These are phyloP conservation scores for Gyrodon lividus DNA, from an alignment of 768 basidiomycete genomes.

Conservation along the genomic window DNA sequence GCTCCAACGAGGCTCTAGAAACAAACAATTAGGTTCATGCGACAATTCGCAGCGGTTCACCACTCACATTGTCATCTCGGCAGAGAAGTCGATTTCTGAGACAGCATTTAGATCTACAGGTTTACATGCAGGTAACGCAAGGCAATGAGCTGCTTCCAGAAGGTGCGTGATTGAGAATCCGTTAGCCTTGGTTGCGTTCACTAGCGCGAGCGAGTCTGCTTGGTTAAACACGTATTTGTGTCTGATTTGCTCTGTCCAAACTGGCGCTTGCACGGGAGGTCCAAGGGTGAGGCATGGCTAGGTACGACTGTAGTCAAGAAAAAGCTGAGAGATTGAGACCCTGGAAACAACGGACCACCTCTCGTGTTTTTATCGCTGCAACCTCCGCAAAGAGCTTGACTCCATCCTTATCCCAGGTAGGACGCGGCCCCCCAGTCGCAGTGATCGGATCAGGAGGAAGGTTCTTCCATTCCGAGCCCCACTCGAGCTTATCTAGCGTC, in stretches of 20 bases:
- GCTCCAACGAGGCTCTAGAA: slow-evolving; percentile 16
- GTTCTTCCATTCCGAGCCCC: slow-evolving; percentile 24
- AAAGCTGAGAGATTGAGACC: not conserved
- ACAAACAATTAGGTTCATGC: too few relatives aligned
- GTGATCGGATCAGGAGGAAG: slow-evolving; percentile 25
- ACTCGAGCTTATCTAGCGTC: slow-evolving; percentile 8
- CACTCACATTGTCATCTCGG: slow-evolving; percentile 12
- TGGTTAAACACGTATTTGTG: slow-evolving; percentile 9
- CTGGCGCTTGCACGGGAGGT: slow-evolving; percentile 4
- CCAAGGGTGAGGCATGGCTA: slow-evolving; percentile 9
- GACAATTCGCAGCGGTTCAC: not conserved
- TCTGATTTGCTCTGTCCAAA: slow-evolving; percentile 4
- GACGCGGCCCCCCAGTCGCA: slow-evolving; percentile 22
- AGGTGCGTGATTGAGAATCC: slow-evolving; percentile 15
- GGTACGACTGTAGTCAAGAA: too few relatives aligned
- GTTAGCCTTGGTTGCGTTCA: slow-evolving; percentile 7
- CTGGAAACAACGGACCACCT: slow-evolving; percentile 6
- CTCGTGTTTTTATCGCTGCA: slow-evolving; percentile 1
- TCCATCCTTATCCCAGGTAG: slow-evolving; percentile 18
- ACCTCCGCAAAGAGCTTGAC: slow-evolving; percentile 14
- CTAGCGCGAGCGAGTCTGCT: slow-evolving; percentile 10
- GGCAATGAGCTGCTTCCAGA: slow-evolving; percentile 23
- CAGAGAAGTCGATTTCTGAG: slow-evolving; percentile 21
- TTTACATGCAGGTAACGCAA: slow-evolving; percentile 15
- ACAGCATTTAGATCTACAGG: too few relatives aligned